Percentiles rank a stretch among this genome's conserved stretches.
phyloP scores from a whole-genome alignment of 1,284 basidiomycete genomes.

The Sporisorium iseilematis-ciliati region DNA sequence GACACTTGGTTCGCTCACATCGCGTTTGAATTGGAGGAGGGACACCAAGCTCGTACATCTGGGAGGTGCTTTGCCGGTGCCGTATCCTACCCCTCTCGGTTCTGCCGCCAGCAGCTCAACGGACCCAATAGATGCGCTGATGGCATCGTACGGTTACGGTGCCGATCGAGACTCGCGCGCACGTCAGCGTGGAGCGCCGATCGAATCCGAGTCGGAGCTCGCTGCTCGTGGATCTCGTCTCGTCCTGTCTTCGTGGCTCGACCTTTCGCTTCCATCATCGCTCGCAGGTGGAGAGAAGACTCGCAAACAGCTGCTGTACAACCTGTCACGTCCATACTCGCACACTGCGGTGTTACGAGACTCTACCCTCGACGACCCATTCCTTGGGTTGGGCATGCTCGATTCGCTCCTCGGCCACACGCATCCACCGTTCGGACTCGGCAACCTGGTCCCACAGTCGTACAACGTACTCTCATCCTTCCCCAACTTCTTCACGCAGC shows the following conservation, averaged over 20 bases:
- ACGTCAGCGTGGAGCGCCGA: slow-evolving; percentile 29
- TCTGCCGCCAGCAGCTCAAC: slow-evolving; percentile 6
- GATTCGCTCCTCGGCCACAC: slow-evolving; percentile 31
- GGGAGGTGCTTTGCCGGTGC: slow-evolving; percentile 59
- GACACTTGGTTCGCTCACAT: slow-evolving; percentile 45
- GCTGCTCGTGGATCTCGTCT: slow-evolving; percentile 23
- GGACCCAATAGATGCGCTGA: slow-evolving; percentile 61
- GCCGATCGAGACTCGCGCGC: slow-evolving; percentile 14
- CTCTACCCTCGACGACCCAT: slow-evolving; percentile 22
- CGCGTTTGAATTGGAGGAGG: slow-evolving; percentile 62
- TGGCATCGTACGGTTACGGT: slow-evolving; percentile 55
- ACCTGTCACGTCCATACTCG: slow-evolving; percentile 35
- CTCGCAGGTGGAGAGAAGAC: not conserved
- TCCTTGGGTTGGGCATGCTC: slow-evolving; percentile 43
- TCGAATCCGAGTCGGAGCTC: slow-evolving; percentile 36
- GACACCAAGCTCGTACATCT: slow-evolving; percentile 64
- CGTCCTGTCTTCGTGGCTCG: slow-evolving; percentile 32
- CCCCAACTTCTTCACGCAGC: slow-evolving; percentile 50
- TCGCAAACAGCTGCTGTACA: slow-evolving; percentile 26
- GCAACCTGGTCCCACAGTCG: slow-evolving; percentile 49
- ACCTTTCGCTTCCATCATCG: slow-evolving; percentile 36
- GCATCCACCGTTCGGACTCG: slow-evolving; percentile 38
- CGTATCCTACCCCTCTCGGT: slow-evolving; percentile 44
- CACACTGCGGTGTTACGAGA: slow-evolving; percentile 38
- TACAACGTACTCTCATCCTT: slow-evolving; percentile 54